phyloP scores from a whole-genome alignment of 305 asterid species.

The Euphrasia arctica region DNA sequence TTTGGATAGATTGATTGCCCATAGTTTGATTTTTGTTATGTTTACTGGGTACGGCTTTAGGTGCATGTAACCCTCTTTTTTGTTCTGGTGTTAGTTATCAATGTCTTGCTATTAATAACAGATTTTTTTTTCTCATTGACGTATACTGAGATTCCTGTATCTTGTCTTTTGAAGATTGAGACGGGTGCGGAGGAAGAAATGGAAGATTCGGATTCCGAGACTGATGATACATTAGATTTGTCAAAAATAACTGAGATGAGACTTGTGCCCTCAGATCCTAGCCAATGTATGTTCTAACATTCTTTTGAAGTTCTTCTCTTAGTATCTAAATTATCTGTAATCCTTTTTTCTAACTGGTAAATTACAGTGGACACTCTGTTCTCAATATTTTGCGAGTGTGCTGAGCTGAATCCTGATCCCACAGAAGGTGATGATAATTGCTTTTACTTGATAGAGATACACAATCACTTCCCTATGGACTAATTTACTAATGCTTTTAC shows the following conservation, averaged over 20 bases:
- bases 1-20: neutral
- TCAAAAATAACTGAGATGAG: conserved; percentile 83
- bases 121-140: neutral
- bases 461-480: neutral
- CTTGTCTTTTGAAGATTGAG: conserved; percentile 58
- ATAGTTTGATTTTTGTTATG: neutral
- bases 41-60: neutral
- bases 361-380: conserved; percentile 76
- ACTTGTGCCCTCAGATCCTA: conserved; percentile 83
- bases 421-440: conserved; percentile 43
- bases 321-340: conserved; percentile 2
- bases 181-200: conserved; percentile 60
- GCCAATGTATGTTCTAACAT: conserved; percentile 42
- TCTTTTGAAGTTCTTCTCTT: neutral
- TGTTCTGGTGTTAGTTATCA: conserved; percentile 9
- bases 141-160: conserved; percentile 15
- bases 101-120: neutral
- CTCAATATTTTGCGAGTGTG: conserved; percentile 83
- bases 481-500: conserved; percentile 19
- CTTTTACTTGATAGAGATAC: conserved; percentile 10
- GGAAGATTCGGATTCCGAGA: conserved; percentile 72
- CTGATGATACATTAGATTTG: conserved; percentile 45
- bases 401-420: conserved; percentile 94
- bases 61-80: neutral
- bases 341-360: neutral